A percentile compares a stretch with the other conserved stretches of the same genome.
Conservation (phyloP, 1,284 basidiomycete species). For the Puccinia triticina region DNA sequence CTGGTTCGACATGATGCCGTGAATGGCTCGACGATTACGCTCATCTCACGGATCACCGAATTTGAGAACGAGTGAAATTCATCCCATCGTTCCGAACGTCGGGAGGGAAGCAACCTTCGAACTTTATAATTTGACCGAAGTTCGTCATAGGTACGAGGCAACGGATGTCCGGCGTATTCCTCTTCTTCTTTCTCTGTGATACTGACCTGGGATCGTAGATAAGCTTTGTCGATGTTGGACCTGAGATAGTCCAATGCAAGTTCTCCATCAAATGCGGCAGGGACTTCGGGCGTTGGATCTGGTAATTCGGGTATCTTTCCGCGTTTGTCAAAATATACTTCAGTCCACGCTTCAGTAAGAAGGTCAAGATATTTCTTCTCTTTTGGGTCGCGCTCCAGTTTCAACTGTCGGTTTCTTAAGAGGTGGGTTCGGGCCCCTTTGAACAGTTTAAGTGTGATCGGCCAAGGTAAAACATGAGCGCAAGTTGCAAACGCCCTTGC, state of each 20-base stretch:
- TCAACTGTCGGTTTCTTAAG: slow-evolving; percentile 36
- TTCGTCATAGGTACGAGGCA: slow-evolving; percentile 33
- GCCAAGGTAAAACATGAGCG: slow-evolving; percentile 47
- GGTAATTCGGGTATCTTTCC: slow-evolving; percentile 44
- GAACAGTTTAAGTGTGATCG: slow-evolving; percentile 40
- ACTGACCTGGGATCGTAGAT: slow-evolving; percentile 34
- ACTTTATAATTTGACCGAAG: slow-evolving; percentile 28
- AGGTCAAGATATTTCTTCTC: slow-evolving; percentile 50
- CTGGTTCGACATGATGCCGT: background rate
- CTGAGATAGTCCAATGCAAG: slow-evolving; percentile 46
- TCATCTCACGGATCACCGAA: slow-evolving; percentile 28
- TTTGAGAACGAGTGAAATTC: slow-evolving; percentile 26
- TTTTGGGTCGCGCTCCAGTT: slow-evolving; percentile 39
- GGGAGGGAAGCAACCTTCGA: slow-evolving; percentile 9
- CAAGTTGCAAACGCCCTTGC: slow-evolving; percentile 47
- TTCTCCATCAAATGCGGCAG: slow-evolving; percentile 26
- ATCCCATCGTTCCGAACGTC: slow-evolving; percentile 45
- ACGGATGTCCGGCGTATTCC: background rate
- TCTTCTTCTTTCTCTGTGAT: slow-evolving; percentile 23
- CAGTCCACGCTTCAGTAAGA: slow-evolving; percentile 48
- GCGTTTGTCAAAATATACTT: slow-evolving; percentile 49
- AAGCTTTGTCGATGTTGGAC: slow-evolving; percentile 49
- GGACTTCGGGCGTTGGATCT: slow-evolving; percentile 34
- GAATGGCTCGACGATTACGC: slow-evolving; percentile 31
- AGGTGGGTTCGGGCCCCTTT: slow-evolving; percentile 13